Evolutionary conservation across 352 stramenopile species (phyloP), one percentile per base, ranked within the genome.

Genomic region (Pythium phragmitis): DNA sequence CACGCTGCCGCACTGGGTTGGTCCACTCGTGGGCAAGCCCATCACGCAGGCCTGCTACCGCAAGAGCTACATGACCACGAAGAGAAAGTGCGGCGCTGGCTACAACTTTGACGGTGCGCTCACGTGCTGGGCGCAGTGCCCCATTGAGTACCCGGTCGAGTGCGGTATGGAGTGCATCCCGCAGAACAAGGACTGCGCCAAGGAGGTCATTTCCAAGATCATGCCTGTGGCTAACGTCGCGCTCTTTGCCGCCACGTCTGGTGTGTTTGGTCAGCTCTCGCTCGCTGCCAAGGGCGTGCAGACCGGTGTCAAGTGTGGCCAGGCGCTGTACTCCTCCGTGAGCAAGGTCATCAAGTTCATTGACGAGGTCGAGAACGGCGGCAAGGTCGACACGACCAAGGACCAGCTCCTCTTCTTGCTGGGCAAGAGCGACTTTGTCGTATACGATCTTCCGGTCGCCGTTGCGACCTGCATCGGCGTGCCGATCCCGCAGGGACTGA

Each of bases 151-250:
- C 70, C 85, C 85, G 0, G 80, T 93, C 19, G 62, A 87, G 59
- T 93, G 84, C 45, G 67, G 80, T 49, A 74, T 79, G 43, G 79
- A 93, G 52, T 91, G 84, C 48, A 75, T 91, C 34, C 82, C 78
- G 8, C 76, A 89, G 36, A 92, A 90, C 47, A 66, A 79, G 21
- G 77, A 89, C 51, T 92, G 84, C 65, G 60, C 65, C 7, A 21
- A 77, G 1, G 71, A 84, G 19, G 50, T 91, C 9, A 56, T 91
- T 49, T 42, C 52, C 47, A 90, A 91, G 60, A 47, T 87, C 11
- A 72, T 56, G 1, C 68, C 74, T 0, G 75, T 85, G 1, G 82
- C 77, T 1, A 80, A 72, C 14, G 77, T 80, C 0, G 77, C 74
- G 0, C 33, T 93, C 14, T 64, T 73, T 3, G 81, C 80, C 2